Base-by-base conservation (phyloP, 306 rosid genomes). In the Corylus heterophylla region DNA sequence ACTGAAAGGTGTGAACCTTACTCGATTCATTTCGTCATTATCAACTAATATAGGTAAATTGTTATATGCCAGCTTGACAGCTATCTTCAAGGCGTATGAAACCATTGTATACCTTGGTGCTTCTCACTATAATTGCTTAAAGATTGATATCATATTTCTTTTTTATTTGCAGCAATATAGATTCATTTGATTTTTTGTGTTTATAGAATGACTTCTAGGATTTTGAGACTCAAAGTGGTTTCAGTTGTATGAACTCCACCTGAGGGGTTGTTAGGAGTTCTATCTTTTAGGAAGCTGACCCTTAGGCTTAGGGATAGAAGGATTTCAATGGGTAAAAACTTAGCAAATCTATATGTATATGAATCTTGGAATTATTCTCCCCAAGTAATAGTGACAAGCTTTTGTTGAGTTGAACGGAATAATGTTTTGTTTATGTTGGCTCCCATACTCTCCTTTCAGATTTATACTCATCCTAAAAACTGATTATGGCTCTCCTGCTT, bases 21-120 rank as follows among this genome's bases (percentile, higher is more conserved):
- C 74, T 49, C 70, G 50, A 62, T 13, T 22, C 76, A 47, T 20
- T 42, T 74, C 83, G 12, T 75, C 84, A 8, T 66, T 56, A 54
- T 75, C 64, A 29, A 69, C 63, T 20, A 49, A 49, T 69, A 50
- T 3, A 52, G 84, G 84, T 80, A 83, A 76, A 22, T 54, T 58
- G 17, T 58, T 35, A 25, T n/a, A 42, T 12, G 50, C n/a, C 11
- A 20, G 54, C 12, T 76, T 76, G 13, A 37, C 18, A 1, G 44
- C 44, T 7, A n/a, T 68, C 72, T 42, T 39, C 29, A 42, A 39
- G 51, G 51, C 18, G 29, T 42, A 9, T 17, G 14, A 22, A 8
- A 44, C 72, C 51, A 42, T 42, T n/a, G 8, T 37, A 1, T 4
- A n/a, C 25, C 51, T 17, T 8, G 16, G 51, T 68, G 72, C 51